Conservation (phyloP, 2,329 filamentous ascomycete species). For the Stagonosporopsis cucurbitacearum region DNA sequence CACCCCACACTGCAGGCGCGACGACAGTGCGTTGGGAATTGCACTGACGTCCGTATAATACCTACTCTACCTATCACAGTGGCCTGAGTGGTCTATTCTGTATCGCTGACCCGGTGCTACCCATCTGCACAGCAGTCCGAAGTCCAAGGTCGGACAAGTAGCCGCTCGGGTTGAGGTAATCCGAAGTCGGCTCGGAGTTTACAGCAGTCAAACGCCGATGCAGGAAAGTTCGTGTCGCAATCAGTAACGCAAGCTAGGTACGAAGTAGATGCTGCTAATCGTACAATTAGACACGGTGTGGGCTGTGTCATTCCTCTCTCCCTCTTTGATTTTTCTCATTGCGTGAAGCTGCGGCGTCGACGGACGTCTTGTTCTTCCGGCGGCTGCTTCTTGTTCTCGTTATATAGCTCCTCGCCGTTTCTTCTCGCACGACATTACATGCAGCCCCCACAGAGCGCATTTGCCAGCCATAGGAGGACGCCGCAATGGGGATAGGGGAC, state of each 20-base stretch:
- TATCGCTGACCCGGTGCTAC: constrained; percentile 2
- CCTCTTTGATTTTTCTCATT: not conserved
- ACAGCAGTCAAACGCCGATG: constrained; percentile 10
- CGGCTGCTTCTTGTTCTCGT: no score
- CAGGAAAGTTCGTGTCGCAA: constrained; percentile 6
- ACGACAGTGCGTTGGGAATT: not conserved
- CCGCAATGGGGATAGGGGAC: constrained; percentile 45
- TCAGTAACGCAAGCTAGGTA: constrained; percentile 3
- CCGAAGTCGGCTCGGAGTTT: constrained; percentile 13
- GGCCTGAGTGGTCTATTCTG: not conserved
- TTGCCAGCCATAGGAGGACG: constrained; percentile 37
- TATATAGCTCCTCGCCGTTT: not conserved
- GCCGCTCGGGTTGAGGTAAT: constrained; percentile 5
- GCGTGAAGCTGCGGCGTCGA: not conserved
- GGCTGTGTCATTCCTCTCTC: not conserved
- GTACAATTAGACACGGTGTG: constrained; percentile 1
- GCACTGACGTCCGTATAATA: not conserved
- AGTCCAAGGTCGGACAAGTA: constrained; percentile 7
- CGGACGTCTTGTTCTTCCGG: not conserved
- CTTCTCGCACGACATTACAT: constrained; percentile 26
- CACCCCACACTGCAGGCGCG: not conserved
- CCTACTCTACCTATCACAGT: not conserved
- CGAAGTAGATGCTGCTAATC: no score
- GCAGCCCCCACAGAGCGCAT: constrained; percentile 38
- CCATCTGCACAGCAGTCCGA: not conserved